Evolutionary conservation across 2,329 filamentous ascomycete species (phyloP).

Genomic region (Cordyceps fumosorosea): DNA sequence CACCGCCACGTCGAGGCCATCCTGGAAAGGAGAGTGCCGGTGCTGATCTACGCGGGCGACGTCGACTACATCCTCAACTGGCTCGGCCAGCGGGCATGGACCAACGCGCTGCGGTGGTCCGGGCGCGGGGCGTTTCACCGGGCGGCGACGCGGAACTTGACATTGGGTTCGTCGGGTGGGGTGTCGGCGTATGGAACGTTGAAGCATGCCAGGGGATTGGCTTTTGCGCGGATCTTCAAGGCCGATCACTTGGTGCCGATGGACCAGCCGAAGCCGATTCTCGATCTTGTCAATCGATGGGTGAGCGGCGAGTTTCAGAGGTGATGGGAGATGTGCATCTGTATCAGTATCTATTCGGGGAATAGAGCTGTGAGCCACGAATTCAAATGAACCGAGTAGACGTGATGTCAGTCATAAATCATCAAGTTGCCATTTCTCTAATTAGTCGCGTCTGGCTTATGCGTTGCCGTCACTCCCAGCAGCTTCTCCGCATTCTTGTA

Average conservation of each 20-base stretch:
- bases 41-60: conserved; percentile 88
- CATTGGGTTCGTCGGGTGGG: conserved; percentile 19
- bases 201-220: conserved; percentile 88
- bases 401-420: background rate
- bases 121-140: conserved; percentile 76
- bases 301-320: conserved; percentile 69
- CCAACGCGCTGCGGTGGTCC: conserved; percentile 85
- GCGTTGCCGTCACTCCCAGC: conserved; percentile 26
- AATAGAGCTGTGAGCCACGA: background rate
- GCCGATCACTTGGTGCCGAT: conserved; percentile 97
- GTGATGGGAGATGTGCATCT: background rate
- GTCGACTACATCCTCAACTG: conserved; percentile 94
- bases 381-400: background rate
- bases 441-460: background rate
- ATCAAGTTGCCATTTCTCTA: background rate
- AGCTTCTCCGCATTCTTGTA: conserved; percentile 45
- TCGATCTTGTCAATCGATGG: conserved; percentile 96
- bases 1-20: conserved; percentile 81
- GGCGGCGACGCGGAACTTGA: conserved; percentile 61
- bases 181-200: conserved; percentile 59
- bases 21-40: conserved; percentile 75
- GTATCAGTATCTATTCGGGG: too few species aligned
- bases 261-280: conserved; percentile 82
- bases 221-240: conserved; percentile 81
- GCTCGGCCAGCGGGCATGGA: conserved; percentile 96